Percentiles rank a stretch among this genome's conserved stretches.
phyloP scores from a whole-genome alignment of 1,139 yeast genomes.

The Kodamaea sp. region DNA sequence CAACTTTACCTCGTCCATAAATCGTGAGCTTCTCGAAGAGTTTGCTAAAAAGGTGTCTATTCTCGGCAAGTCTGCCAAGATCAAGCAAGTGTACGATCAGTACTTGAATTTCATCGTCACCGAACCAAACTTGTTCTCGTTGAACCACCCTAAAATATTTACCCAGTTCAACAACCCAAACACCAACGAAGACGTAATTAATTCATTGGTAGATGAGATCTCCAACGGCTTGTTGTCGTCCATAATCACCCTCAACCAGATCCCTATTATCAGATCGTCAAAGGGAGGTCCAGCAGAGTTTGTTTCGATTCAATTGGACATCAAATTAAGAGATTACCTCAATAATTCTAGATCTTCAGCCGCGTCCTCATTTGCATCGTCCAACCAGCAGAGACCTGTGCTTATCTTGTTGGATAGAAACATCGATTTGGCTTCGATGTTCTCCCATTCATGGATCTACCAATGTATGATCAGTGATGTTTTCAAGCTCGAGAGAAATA shows the following conservation, averaged over 20 bases:
- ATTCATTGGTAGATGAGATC: conserved; percentile 62
- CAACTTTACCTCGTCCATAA: conserved; percentile 81
- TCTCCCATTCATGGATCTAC: conserved; percentile 96
- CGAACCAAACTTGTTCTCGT: conserved; percentile 85
- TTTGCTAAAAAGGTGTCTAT: conserved; percentile 81
- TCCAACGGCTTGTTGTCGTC: conserved; percentile 81
- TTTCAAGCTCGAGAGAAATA: conserved; percentile 75
- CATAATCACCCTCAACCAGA: conserved; percentile 71
- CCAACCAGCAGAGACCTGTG: conserved; percentile 61
- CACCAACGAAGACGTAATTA: conserved; percentile 75
- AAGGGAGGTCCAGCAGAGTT: conserved; percentile 95
- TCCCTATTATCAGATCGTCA: conserved; percentile 90
- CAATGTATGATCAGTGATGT: conserved; percentile 96
- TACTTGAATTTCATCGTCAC: conserved; percentile 89
- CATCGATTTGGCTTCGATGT: conserved; percentile 89
- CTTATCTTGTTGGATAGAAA: conserved; percentile 83
- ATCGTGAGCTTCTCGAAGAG: conserved; percentile 79
- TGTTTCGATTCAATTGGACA: conserved; percentile 84
- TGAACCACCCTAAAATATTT: conserved; percentile 70
- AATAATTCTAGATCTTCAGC: conserved; percentile 55
- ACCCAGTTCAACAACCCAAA: conserved; percentile 67
- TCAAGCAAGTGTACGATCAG: conserved; percentile 90
- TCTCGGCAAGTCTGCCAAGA: conserved; percentile 66
- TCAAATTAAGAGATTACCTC: conserved; percentile 79
- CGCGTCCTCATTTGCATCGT: conserved; percentile 22